These are phyloP conservation scores for Pseudoneurospora amorphoporcata DNA, from an alignment of 495 filamentous ascomycete genomes.

Conservation along the genomic window DNA sequence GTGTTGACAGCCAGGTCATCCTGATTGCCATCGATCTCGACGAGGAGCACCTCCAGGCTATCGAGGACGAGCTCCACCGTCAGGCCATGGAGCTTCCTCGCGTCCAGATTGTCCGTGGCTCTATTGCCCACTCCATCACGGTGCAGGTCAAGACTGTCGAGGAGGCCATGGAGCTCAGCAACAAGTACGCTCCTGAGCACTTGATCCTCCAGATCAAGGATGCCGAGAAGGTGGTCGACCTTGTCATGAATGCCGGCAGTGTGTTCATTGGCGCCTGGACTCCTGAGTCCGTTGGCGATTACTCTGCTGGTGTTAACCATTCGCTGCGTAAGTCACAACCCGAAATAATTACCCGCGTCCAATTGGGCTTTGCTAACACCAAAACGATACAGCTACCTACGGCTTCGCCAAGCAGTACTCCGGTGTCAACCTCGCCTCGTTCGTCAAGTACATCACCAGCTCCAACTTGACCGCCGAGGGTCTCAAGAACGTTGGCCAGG, in stretches of 20 bases:
- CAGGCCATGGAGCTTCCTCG: slow-evolving; percentile 85
- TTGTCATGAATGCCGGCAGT: slow-evolving; percentile 89
- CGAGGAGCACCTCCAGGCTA: slow-evolving; percentile 59
- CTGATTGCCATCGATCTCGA: slow-evolving; percentile 75
- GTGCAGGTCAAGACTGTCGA: slow-evolving; percentile 68
- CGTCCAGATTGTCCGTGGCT: slow-evolving; percentile 86
- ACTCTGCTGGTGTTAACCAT: slow-evolving; percentile 96
- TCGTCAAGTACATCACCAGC: slow-evolving; percentile 93
- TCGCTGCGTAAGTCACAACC: slow-evolving; percentile 66
- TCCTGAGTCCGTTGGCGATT: slow-evolving; percentile 93
- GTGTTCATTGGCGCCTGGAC: slow-evolving; percentile 96
- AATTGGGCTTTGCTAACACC: slow-evolving; percentile 7
- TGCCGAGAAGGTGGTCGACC: slow-evolving; percentile 56
- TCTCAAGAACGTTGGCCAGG: slow-evolving; percentile 66
- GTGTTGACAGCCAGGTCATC: slow-evolving; percentile 89
- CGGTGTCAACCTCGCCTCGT: slow-evolving; percentile 89
- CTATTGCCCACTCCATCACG: slow-evolving; percentile 84
- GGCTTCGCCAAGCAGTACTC: slow-evolving; percentile 98
- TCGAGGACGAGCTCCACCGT: slow-evolving; percentile 81
- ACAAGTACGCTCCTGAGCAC: slow-evolving; percentile 95
- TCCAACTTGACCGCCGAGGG: slow-evolving; percentile 81
- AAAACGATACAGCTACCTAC: slow-evolving; percentile 69
- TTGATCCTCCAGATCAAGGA: slow-evolving; percentile 81
- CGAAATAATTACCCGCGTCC: slow-evolving; percentile 7
- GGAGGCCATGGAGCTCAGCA: slow-evolving; percentile 81